Evolutionary conservation across 2,329 filamentous ascomycete genomes (phyloP).

Genomic region (Ophiosphaerella narmari): DNA sequence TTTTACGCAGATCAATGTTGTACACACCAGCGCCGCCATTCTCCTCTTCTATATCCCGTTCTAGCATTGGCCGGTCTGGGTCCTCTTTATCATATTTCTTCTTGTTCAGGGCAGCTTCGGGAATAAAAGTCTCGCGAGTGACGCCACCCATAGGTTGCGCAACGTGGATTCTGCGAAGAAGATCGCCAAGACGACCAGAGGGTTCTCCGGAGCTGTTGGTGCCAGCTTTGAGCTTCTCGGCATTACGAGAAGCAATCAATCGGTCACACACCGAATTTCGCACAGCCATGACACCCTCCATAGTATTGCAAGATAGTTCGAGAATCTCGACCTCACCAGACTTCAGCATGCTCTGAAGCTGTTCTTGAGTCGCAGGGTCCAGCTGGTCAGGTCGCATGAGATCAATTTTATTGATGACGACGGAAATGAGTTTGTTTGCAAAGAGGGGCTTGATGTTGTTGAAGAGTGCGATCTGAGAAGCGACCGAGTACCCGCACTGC

Average conservation of each 20-base stretch:
- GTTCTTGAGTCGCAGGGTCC: slow-evolving; percentile 74
- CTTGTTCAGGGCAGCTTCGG: slow-evolving; percentile 76
- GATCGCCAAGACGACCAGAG: slow-evolving; percentile 82
- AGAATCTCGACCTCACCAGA: slow-evolving; percentile 89
- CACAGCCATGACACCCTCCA: slow-evolving; percentile 90
- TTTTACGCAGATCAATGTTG: slow-evolving; percentile 87
- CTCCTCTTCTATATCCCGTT: slow-evolving; percentile 86
- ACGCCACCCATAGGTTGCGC: slow-evolving; percentile 87
- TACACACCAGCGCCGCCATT: slow-evolving; percentile 95
- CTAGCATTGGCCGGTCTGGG: slow-evolving; percentile 78
- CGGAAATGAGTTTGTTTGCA: slow-evolving; percentile 94
- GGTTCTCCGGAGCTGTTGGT: slow-evolving; percentile 77
- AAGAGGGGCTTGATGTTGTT: slow-evolving; percentile 93
- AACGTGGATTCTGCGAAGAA: slow-evolving; percentile 93
- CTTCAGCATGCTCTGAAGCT: slow-evolving; percentile 80
- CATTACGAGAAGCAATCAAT: slow-evolving; percentile 88
- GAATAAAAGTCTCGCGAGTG: slow-evolving; percentile 81
- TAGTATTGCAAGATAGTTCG: slow-evolving; percentile 91
- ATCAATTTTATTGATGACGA: slow-evolving; percentile 99
- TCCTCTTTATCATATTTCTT: slow-evolving; percentile 92
- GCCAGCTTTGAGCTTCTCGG: slow-evolving; percentile 90
- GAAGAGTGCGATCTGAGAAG: slow-evolving; percentile 92
- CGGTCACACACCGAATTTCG: slow-evolving; percentile 95
- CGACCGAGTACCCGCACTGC: slow-evolving; percentile 92
- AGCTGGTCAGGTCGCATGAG: slow-evolving; percentile 86